Percentiles rank a stretch among this genome's conserved stretches.
phyloP scores from a whole-genome alignment of 345 rosid genomes.

The Trapa bicornis region DNA sequence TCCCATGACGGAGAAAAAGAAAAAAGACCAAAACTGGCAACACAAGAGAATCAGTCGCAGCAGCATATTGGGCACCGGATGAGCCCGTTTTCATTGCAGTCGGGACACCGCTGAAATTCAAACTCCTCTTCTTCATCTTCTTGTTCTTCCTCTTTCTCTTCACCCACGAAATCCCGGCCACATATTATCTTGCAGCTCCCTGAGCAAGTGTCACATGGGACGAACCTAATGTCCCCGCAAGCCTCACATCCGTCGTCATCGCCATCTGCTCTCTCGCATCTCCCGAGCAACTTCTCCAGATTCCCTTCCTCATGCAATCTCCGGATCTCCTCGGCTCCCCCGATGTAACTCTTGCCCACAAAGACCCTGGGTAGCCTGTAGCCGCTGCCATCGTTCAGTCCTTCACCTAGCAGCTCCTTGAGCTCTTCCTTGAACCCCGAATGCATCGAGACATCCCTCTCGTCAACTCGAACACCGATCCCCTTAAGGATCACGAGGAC shows the following conservation, averaged over 20 bases:
- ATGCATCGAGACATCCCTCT: slow-evolving; percentile 90
- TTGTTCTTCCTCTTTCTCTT: slow-evolving; percentile 1
- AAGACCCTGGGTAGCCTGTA: slow-evolving; percentile 61
- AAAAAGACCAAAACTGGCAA: too few relatives aligned
- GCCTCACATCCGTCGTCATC: slow-evolving; percentile 43
- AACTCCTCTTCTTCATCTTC: slow-evolving; percentile 19
- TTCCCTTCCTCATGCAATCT: slow-evolving; percentile 68
- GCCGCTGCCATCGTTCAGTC: slow-evolving; percentile 8
- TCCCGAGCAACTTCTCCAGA: slow-evolving; percentile 48
- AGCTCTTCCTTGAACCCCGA: slow-evolving; percentile 72
- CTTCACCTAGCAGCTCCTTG: slow-evolving; percentile 38
- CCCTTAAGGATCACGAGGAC: slow-evolving; percentile 52
- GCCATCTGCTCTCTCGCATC: slow-evolving; percentile 41
- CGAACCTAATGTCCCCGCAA: slow-evolving; percentile 27
- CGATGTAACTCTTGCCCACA: slow-evolving; percentile 54
- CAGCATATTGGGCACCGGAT: slow-evolving; percentile 56
- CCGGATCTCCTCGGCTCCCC: slow-evolving; percentile 72
- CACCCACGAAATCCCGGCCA: background rate
- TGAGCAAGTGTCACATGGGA: slow-evolving; percentile 5
- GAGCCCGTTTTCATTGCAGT: slow-evolving; percentile 91
- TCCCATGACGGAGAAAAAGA: too few relatives aligned
- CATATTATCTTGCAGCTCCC: slow-evolving; percentile 3
- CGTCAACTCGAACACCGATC: slow-evolving; percentile 47
- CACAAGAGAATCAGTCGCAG: slow-evolving; percentile 23
- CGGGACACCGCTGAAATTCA: slow-evolving; percentile 82